Conservation (phyloP, 495 filamentous ascomycete species). For the Penicillium alfredii region DNA sequence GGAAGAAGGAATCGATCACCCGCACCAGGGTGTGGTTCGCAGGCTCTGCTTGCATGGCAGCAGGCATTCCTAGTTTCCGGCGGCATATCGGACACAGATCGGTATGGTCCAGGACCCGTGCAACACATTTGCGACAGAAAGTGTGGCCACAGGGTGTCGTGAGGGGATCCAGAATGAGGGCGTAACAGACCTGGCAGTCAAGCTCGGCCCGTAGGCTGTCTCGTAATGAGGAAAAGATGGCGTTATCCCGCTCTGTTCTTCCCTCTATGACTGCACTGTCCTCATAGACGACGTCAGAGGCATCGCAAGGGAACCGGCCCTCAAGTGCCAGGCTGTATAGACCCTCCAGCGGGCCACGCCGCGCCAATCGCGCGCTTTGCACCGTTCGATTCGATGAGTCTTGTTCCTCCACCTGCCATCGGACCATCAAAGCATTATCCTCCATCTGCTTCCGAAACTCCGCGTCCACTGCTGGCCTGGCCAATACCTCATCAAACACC, state of each 20-base stretch:
- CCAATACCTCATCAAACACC: constrained; percentile 43
- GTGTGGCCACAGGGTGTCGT: constrained; percentile 87
- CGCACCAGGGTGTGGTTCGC: constrained; percentile 56
- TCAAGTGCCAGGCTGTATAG: constrained; percentile 26
- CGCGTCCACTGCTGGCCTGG: constrained; percentile 17
- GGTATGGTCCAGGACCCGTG: constrained; percentile 67
- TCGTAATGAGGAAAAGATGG: constrained; percentile 50
- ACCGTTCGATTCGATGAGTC: constrained; percentile 4
- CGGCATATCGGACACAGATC: constrained; percentile 76
- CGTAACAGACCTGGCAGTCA: constrained; percentile 85
- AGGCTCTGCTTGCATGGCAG: constrained; percentile 46
- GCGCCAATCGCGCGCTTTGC: constrained; percentile 13
- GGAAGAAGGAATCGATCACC: constrained; percentile 59
- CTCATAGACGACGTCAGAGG: constrained; percentile 50
- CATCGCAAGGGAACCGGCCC: constrained; percentile 29
- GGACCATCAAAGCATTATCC: constrained; percentile 35
- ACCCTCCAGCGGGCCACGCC: constrained; percentile 19
- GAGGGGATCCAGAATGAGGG: constrained; percentile 68
- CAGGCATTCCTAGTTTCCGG: constrained; percentile 55
- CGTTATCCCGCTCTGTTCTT: constrained; percentile 40
- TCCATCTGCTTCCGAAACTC: constrained; percentile 23
- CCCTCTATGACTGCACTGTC: constrained; percentile 16
- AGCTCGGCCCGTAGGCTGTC: constrained; percentile 59
- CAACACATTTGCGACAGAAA: constrained; percentile 74
- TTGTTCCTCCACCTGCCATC: constrained; percentile 32